A percentile compares a stretch with the other conserved stretches of the same genome.
Conservation (phyloP, 108 stramenopile genomes). For the Conticribra weissflogii region DNA sequence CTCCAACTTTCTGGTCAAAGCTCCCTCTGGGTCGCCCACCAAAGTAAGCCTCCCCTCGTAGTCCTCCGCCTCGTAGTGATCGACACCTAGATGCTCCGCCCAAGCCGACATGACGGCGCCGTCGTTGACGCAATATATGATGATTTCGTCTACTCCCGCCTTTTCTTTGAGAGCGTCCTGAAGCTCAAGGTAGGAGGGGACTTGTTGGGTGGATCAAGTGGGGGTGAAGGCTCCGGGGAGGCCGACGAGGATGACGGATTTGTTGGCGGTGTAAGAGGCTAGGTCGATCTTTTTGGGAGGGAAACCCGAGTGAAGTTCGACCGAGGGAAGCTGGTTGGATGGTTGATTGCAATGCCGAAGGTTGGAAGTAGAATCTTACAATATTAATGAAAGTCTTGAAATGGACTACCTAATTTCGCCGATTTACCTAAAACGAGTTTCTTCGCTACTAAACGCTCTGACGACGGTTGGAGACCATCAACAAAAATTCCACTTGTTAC, state of each 20-base stretch:
- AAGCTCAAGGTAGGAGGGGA: conserved; percentile 45
- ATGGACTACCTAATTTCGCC: neutral
- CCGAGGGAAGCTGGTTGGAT: conserved; percentile 31
- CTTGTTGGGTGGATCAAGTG: conserved; percentile 50
- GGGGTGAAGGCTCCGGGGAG: conserved; percentile 57
- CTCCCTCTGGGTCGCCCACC: conserved; percentile 43
- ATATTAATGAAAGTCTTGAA: neutral
- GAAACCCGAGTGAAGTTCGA: conserved; percentile 49
- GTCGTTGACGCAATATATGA: conserved; percentile 55
- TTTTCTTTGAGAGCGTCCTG: conserved; percentile 24
- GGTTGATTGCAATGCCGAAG: neutral
- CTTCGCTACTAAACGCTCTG: neutral
- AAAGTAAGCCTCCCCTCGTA: conserved; percentile 27
- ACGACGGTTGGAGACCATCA: neutral
- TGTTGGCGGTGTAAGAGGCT: conserved; percentile 24
- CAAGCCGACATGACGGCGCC: conserved; percentile 56
- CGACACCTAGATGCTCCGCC: conserved; percentile 36
- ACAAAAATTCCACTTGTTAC: neutral
- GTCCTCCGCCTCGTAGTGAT: conserved; percentile 19
- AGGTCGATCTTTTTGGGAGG: conserved; percentile 42
- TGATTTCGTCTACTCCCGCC: conserved; percentile 48
- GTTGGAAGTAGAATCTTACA: neutral
- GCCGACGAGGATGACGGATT: conserved; percentile 46
- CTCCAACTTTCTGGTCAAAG: conserved; percentile 36
- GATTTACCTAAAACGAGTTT: neutral